Evolutionary conservation across 805 yeast species (phyloP), one percentile per base, ranked within the genome.

Genomic region (Suhomyces sp.): DNA sequence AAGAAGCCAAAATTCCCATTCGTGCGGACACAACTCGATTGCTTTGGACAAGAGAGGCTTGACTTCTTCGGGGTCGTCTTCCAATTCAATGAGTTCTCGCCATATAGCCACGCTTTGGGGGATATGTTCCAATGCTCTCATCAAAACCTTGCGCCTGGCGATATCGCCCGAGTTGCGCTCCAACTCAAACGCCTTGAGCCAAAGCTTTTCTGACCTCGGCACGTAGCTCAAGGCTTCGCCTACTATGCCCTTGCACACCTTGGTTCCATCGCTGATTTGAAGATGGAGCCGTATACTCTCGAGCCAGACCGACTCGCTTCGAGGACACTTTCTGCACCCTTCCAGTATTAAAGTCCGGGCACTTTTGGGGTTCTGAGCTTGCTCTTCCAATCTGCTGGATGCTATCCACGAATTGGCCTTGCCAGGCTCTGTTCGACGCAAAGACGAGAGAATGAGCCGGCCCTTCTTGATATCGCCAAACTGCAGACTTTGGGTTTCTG

Each of bases 341-440:
- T 88, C 83, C n/a, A 74, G 75, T 6, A 91, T 85, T 13, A 88
- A 55, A 22, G 69, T 69, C 50, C 80, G 79, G 0, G 98, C 97
- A 12, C 68, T 68, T 5, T 70, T 70, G 50, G 74, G 73, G 49
- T 83, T 84, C 44, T 77, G 77, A 1, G 85, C 86, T 45, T 78
- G 79, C 57, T 82, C 87, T 63, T 93, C 98, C 8, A 90, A 65
- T 46, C 90, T 70, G 0, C 97, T 96, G 47, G 90, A 82, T 0
- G 96, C 90, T 22, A 93, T 87, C 96, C 97, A 93, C 4, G 87
- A 88, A 47, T 81, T 81, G 0, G 96, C 81, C 53, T 84, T 86
- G 42, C 71, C 68, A 0, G 97, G 97, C 60, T 89, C 87, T 0
- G 90, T 72, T 57, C 80, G 82, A 35, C 96, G 76, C 57, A 88